Conservation (phyloP, 257 asterid genomes). For the Nicotiana tabacum region DNA sequence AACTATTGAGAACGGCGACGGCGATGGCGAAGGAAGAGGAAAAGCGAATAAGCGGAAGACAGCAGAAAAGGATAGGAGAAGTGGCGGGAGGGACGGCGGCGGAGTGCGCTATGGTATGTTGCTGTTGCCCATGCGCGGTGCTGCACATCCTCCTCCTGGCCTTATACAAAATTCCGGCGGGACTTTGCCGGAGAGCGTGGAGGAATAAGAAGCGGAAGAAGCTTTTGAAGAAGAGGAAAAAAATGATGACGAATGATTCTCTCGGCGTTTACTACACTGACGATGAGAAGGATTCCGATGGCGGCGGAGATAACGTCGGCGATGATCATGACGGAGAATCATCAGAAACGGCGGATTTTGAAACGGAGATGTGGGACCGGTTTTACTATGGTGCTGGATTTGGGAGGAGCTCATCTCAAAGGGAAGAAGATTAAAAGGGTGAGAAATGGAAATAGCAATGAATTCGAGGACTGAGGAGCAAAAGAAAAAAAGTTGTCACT, state of each 20-base stretch:
- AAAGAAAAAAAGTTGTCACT: background rate
- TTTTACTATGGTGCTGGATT: constrained; percentile 53
- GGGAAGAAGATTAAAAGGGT: background rate
- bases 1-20: background rate
- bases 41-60: constrained; percentile 23
- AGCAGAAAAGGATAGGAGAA: constrained; percentile 44
- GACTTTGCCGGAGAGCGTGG: constrained; percentile 62
- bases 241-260: constrained; percentile 13
- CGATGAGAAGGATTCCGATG: constrained; percentile 18
- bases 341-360: constrained; percentile 44
- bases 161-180: constrained; percentile 63
- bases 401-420: constrained; percentile 67
- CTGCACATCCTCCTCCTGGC: constrained; percentile 51
- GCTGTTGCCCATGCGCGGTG: constrained; percentile 82
- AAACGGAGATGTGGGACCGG: constrained; percentile 64
- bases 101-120: constrained; percentile 75
- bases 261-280: no score
- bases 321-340: background rate
- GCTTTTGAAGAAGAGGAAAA: constrained; percentile 14
- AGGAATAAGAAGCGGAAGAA: constrained; percentile 47
- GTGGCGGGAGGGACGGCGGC: constrained; percentile 76
- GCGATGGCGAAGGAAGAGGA: constrained; percentile 6
- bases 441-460: background rate
- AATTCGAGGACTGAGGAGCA: background rate
- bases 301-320: constrained; percentile 12